Conservation (phyloP, 805 yeast species). For the Zygosaccharomyces rouxii region DNA sequence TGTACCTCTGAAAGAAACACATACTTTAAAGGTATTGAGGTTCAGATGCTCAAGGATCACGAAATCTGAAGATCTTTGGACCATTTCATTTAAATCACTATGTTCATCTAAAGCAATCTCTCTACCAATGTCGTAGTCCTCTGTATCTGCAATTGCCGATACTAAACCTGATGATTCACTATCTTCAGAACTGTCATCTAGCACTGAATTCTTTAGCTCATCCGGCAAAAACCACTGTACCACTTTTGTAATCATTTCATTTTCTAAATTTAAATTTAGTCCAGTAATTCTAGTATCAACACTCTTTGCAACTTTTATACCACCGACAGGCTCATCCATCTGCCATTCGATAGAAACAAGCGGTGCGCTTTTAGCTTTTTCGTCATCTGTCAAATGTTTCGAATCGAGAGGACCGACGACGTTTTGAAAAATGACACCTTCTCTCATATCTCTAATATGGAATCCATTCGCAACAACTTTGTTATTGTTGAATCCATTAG, state of each 20-base stretch:
- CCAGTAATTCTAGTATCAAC: constrained; percentile 63
- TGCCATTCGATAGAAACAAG: constrained; percentile 60
- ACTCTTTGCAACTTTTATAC: constrained; percentile 71
- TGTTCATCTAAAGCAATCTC: constrained; percentile 15
- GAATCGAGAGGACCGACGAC: constrained; percentile 51
- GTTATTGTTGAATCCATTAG: constrained; percentile 66
- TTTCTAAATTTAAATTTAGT: constrained; percentile 67
- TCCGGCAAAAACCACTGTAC: constrained; percentile 70
- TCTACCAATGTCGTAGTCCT: constrained; percentile 11
- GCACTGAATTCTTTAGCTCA: constrained; percentile 25
- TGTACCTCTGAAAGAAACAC: constrained; percentile 73
- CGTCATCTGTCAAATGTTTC: constrained; percentile 13
- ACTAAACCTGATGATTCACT: constrained; percentile 1
- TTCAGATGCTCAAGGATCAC: constrained; percentile 60
- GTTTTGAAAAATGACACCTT: constrained; percentile 61
- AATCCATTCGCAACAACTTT: constrained; percentile 54
- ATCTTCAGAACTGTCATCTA: constrained; percentile 15
- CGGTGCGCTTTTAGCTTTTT: constrained; percentile 22
- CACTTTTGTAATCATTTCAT: constrained; percentile 57
- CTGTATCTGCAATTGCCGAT: constrained; percentile 12
- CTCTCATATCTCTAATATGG: constrained; percentile 63
- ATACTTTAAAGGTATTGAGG: constrained; percentile 47
- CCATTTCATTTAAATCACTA: constrained; percentile 57
- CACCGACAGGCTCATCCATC: constrained; percentile 84
- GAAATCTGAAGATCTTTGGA: constrained; percentile 67